These are phyloP conservation scores for Stevia rebaudiana DNA, from an alignment of 140 eudicot species.

Conservation along the genomic window DNA sequence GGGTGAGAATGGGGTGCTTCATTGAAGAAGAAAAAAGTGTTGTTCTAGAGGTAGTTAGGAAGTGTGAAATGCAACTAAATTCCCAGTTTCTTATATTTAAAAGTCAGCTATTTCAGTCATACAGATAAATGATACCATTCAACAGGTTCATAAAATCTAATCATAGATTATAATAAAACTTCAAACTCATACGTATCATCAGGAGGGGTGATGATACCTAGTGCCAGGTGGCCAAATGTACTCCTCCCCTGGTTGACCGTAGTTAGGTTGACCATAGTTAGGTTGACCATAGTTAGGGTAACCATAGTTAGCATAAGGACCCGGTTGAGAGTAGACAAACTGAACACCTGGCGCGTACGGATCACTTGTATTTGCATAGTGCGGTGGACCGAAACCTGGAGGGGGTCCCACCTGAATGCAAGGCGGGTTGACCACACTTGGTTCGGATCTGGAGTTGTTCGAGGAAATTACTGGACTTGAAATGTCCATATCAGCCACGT, in stretches of 20 bases:
- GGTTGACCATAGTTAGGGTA: slow-evolving; percentile 12
- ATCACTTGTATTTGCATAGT: slow-evolving; percentile 1
- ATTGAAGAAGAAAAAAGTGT: slow-evolving; percentile 15
- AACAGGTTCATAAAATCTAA: neutral
- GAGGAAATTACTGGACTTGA: slow-evolving; percentile 29
- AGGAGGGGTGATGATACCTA: slow-evolving; percentile 18
- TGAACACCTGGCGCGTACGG: neutral
- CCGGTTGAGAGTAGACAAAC: neutral
- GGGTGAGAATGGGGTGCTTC: slow-evolving; percentile 33
- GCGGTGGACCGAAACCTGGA: slow-evolving; percentile 3
- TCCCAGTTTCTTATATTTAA: slow-evolving; percentile 13
- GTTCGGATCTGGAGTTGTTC: slow-evolving; percentile 13
- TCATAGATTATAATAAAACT: neutral
- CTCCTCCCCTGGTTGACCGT: slow-evolving; percentile 14
- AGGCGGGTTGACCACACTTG: slow-evolving; percentile 1
- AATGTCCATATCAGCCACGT: slow-evolving; percentile 24
- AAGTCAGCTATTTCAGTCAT: neutral
- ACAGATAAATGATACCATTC: neutral
- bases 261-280: slow-evolving; percentile 9
- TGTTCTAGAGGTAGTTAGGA: slow-evolving; percentile 14
- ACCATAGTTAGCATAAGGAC: slow-evolving; percentile 10
- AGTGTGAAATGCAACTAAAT: slow-evolving; percentile 28
- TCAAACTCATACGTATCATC: slow-evolving; percentile 18
- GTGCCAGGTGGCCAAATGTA: slow-evolving; percentile 29
- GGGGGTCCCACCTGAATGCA: slow-evolving; percentile 9